Evolutionary conservation across 257 asterid species (phyloP).

Genomic region (Nicotiana knightiana): DNA sequence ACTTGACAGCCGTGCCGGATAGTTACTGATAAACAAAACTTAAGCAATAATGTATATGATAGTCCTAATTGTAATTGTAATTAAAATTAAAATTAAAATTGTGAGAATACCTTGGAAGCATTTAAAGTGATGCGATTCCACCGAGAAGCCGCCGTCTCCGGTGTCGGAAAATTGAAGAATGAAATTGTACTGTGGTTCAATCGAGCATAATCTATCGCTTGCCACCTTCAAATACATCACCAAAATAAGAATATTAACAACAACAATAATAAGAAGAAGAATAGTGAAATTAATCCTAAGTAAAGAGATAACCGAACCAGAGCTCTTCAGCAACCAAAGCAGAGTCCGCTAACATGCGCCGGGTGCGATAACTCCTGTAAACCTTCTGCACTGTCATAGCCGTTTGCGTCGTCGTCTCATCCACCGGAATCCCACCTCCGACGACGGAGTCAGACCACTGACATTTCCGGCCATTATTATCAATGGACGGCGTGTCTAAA

Average conservation of each 20-base stretch:
- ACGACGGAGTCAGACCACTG: constrained; percentile 12
- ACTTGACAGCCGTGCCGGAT: too few relatives aligned
- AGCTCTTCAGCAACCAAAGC: constrained; percentile 94
- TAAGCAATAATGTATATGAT: not conserved
- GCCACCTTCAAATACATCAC: constrained; percentile 62
- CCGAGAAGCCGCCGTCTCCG: constrained; percentile 73
- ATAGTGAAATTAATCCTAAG: not conserved
- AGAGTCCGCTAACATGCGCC: constrained; percentile 95
- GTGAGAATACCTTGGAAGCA: constrained; percentile 71
- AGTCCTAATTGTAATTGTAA: not conserved
- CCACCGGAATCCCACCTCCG: constrained; percentile 17
- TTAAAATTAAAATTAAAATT: not conserved
- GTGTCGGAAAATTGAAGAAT: constrained; percentile 71
- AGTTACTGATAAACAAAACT: too few relatives aligned
- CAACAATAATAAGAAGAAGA: not conserved
- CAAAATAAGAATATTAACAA: not conserved
- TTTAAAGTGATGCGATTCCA: constrained; percentile 71
- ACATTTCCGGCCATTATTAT: constrained; percentile 1
- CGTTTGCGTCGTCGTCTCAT: constrained; percentile 29
- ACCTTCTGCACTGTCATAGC: constrained; percentile 88
- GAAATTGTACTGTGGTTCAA: constrained; percentile 78
- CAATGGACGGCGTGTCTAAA: not conserved
- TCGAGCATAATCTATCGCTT: constrained; percentile 74
- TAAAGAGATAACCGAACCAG: constrained; percentile 32
- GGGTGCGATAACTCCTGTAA: constrained; percentile 82